These are phyloP conservation scores for Carallia brachiata DNA, from an alignment of 345 rosid species.

Conservation along the genomic window DNA sequence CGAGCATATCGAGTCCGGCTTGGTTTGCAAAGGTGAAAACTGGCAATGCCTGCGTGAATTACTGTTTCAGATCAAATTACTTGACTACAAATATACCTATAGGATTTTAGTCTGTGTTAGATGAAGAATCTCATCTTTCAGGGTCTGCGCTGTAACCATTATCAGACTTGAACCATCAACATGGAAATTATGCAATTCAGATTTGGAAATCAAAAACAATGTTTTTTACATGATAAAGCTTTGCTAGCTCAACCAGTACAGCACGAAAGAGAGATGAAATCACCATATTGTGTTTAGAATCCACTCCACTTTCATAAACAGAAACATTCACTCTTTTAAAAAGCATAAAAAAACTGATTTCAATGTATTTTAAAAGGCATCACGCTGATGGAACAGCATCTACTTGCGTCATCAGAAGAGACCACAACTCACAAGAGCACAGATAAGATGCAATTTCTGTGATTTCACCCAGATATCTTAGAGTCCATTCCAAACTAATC, in stretches of 20 bases:
- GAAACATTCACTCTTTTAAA: too few species aligned
- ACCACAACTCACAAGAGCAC: too few species aligned
- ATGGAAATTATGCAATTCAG: neutral
- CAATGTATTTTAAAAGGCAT: neutral
- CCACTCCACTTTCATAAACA: neutral
- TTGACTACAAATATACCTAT: neutral
- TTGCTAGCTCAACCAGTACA: neutral
- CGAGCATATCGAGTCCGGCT: conserved; percentile 96
- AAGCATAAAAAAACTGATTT: neutral
- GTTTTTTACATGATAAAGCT: neutral
- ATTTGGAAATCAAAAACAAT: neutral
- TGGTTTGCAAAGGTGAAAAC: conserved; percentile 95
- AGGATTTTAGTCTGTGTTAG: neutral
- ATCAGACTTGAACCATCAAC: neutral
- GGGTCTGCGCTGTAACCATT: too few species aligned
- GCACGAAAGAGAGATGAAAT: neutral
- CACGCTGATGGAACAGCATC: too few species aligned
- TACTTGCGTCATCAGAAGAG: too few species aligned
- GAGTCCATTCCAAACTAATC: neutral
- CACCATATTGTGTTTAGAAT: neutral
- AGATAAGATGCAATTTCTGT: neutral
- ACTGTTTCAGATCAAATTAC: conserved; percentile 14
- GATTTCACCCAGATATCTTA: neutral
- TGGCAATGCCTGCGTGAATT: conserved; percentile 68
- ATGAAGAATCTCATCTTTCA: too few species aligned